These are phyloP conservation scores for Claviceps sp. DNA, from an alignment of 2,329 filamentous ascomycete species.

Conservation along the genomic window DNA sequence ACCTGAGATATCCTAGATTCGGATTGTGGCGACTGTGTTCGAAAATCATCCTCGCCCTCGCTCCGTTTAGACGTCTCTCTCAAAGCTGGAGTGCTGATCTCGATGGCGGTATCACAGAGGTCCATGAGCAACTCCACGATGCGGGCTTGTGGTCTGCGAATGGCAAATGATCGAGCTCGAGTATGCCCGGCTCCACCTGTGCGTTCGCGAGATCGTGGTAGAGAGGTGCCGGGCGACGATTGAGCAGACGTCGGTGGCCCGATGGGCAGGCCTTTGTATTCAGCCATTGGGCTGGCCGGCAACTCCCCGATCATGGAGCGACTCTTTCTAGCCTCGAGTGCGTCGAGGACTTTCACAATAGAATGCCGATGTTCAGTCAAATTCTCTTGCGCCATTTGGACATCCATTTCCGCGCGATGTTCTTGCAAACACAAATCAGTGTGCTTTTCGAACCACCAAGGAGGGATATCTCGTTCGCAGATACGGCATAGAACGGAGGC, in stretches of 20 bases:
- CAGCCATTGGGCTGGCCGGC: constrained; percentile 43
- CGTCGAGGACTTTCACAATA: constrained; percentile 91
- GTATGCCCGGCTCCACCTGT: constrained; percentile 68
- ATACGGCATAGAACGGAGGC: constrained; percentile 91
- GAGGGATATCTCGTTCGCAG: constrained; percentile 90
- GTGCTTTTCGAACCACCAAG: constrained; percentile 99
- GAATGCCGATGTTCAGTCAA: constrained; percentile 84
- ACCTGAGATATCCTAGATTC: constrained; percentile 92
- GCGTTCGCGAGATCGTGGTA: constrained; percentile 57
- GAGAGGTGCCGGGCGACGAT: constrained; percentile 58
- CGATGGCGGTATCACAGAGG: constrained; percentile 86
- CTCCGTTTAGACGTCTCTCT: constrained; percentile 59
- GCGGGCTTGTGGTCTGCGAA: constrained; percentile 75
- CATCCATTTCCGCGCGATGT: constrained; percentile 93
- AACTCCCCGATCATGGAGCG: constrained; percentile 46
- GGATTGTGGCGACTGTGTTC: constrained; percentile 90
- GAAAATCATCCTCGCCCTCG: constrained; percentile 56
- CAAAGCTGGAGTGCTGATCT: constrained; percentile 87
- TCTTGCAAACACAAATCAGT: constrained; percentile 93
- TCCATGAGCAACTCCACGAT: constrained; percentile 93
- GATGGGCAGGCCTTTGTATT: constrained; percentile 82
- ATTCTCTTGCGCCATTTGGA: constrained; percentile 88
- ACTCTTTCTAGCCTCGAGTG: constrained; percentile 66
- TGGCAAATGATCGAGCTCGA: constrained; percentile 76
- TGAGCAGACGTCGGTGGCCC: constrained; percentile 60